Conservation (phyloP, 139 green algal species). For the Ettlia oleoabundans region DNA sequence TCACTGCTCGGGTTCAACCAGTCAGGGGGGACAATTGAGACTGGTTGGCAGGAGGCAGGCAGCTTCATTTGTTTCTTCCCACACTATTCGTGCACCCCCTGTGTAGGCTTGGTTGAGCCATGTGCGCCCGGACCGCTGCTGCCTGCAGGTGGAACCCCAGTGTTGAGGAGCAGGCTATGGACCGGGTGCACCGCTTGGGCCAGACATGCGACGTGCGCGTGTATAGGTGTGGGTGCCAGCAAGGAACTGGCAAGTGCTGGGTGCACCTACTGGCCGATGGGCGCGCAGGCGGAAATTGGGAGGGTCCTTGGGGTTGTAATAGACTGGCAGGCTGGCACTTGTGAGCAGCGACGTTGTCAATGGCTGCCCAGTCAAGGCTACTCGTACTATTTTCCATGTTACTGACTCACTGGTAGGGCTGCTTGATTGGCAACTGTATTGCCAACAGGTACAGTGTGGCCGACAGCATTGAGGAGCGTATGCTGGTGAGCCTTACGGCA, state of each 20-base stretch:
- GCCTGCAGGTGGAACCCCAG: conserved; percentile 78
- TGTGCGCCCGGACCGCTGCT: not conserved
- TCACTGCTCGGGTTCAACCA: too few species aligned
- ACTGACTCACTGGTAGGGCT: not conserved
- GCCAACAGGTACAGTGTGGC: conserved; percentile 57
- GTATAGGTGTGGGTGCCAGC: conserved; percentile 40
- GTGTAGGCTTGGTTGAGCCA: not conserved
- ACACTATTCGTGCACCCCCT: not conserved
- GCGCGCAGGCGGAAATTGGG: too few species aligned
- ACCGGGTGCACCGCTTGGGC: conserved; percentile 84
- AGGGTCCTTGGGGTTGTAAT: not conserved
- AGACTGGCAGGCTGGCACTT: not conserved
- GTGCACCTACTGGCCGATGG: too few species aligned
- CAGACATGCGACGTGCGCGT: conserved; percentile 61
- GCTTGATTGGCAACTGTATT: not conserved
- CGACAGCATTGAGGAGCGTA: conserved; percentile 83
- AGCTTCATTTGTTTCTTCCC: too few species aligned
- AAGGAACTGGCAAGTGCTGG: not conserved
- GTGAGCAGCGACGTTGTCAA: too few species aligned
- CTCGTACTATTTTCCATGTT: not conserved
- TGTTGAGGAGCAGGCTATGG: conserved; percentile 72
- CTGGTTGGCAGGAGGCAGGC: too few species aligned
- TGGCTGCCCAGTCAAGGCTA: too few species aligned
- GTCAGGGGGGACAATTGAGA: too few species aligned
- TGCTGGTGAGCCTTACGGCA: conserved; percentile 49